Conservation (phyloP, 805 yeast genomes). For the Kodamaea laetipori region DNA sequence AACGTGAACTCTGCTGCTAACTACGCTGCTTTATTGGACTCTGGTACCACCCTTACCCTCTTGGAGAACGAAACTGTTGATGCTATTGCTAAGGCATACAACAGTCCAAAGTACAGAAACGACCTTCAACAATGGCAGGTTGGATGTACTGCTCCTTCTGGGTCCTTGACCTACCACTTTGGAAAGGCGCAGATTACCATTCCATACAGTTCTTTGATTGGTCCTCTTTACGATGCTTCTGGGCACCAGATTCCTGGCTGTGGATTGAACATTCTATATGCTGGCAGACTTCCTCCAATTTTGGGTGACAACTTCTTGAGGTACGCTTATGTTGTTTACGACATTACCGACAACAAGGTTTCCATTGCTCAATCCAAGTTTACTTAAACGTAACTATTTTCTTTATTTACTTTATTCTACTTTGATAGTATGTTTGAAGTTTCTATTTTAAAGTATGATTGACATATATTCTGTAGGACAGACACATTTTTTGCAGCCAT, state of each 20-base stretch:
- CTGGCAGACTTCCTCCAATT: conserved; percentile 8
- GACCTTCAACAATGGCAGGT: background rate
- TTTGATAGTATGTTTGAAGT: too few species aligned
- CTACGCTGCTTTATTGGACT: conserved; percentile 8
- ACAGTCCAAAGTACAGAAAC: conserved; percentile 6
- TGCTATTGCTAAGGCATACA: conserved; percentile 14
- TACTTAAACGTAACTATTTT: too few species aligned
- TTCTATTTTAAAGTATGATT: too few species aligned
- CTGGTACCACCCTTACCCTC: conserved; percentile 10
- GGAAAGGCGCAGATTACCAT: background rate
- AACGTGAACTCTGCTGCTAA: background rate
- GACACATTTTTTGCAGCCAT: too few species aligned
- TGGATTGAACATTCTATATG: background rate
- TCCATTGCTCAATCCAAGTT: conserved; percentile 30
- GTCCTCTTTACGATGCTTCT: background rate
- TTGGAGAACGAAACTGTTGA: conserved; percentile 13
- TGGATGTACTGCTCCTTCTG: conserved; percentile 3
- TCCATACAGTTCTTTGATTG: conserved; percentile 1
- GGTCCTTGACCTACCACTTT: conserved; percentile 1
- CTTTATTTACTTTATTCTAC: too few species aligned
- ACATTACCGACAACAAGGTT: conserved; percentile 25
- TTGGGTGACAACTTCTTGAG: conserved; percentile 34
- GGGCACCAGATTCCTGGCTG: conserved; percentile 3
- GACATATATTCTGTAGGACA: too few species aligned
- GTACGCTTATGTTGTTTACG: conserved; percentile 28